Evolutionary conservation across 352 stramenopile species (phyloP), one percentile per base, ranked within the genome.

Genomic region (Ophiocytium majus): DNA sequence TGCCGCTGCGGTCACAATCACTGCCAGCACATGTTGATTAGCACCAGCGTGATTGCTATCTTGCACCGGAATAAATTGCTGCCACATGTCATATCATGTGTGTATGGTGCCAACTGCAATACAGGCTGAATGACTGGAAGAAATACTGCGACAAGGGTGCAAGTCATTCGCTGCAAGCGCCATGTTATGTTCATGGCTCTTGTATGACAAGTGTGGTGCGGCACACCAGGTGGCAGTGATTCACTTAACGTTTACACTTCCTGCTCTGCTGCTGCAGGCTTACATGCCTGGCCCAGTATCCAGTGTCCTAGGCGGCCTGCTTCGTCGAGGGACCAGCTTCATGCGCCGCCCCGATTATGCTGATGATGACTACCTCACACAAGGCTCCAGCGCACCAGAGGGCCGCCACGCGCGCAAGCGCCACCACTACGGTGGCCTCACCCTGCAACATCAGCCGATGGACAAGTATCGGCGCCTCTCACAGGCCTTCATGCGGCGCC

Each of bases 381-480:
- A 5, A 14, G 32, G 35, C 5, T 17, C 17, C 14, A 5, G 35
- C 5, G 5, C 32, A 78, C 5, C 5, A 17, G 5, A 17, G 5
- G 35, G 35, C 35, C 5, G 14, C 5, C 32, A 78, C 32, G 10
- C 5, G 32, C 32, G 35, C 10, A 5, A 78, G 35, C 32, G 5
- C 5, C 32, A 43, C 5, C 5, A 17, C 66, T 14, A 14, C 66
- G 35, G 66, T 17, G 32, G 35, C 5, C 66, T 78, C 66, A 43
- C 66, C 5, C 35, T 78, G 5, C 32, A 78, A 14, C 5, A 78
- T 14, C 5, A 43, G 32, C 66, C 66, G 5, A 14, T 43, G 5
- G 66, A 78, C 66, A 78, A 78, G 35, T 78, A 78, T 43, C 66
- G 35, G 32, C 66, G 66, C 35, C 35, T 78, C 5, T 78, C 66